A percentile compares a stretch with the other conserved stretches of the same genome.
Evolutionary conservation across 164 flowering plant species (phyloP).

Genomic region (Buxus sempervirens): DNA sequence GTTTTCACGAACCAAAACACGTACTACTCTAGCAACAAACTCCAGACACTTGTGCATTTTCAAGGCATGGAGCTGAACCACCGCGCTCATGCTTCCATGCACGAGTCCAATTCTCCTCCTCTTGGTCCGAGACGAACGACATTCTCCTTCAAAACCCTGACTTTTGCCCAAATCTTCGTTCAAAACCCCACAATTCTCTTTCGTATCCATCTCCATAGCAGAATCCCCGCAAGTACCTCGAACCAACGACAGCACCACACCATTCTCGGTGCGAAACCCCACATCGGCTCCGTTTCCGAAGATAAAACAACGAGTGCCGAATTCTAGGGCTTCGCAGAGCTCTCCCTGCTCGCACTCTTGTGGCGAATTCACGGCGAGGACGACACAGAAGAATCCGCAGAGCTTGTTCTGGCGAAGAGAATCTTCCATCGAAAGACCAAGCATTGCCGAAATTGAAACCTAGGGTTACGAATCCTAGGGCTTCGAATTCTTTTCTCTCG

Average conservation of each 20-base stretch:
- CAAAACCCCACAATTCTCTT: conserved; percentile 4
- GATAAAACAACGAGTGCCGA: conserved; percentile 19
- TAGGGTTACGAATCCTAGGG: background rate
- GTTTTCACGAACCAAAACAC: conserved; percentile 19
- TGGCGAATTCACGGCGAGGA: conserved; percentile 35
- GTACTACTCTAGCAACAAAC: conserved; percentile 44
- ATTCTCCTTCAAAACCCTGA: conserved; percentile 7
- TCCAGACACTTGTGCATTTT: conserved; percentile 48
- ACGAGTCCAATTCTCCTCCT: conserved; percentile 41
- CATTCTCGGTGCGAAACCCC: conserved; percentile 25
- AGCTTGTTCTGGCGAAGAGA: conserved; percentile 39
- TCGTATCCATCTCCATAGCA: background rate
- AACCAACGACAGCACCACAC: conserved; percentile 11
- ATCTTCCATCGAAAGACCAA: conserved; percentile 2
- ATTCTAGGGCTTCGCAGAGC: conserved; percentile 12
- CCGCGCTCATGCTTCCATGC: conserved; percentile 52
- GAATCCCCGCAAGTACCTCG: background rate
- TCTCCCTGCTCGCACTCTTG: background rate
- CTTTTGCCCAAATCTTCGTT: conserved; percentile 6
- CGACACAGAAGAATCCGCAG: conserved; percentile 60
- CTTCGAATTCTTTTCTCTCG: background rate
- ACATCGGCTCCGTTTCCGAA: conserved; percentile 10
- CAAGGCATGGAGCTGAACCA: conserved; percentile 53
- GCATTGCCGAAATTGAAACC: background rate
- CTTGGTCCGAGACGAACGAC: conserved; percentile 26